Conservation (phyloP, 2,329 filamentous ascomycete species). For the Epichloe baconii region DNA sequence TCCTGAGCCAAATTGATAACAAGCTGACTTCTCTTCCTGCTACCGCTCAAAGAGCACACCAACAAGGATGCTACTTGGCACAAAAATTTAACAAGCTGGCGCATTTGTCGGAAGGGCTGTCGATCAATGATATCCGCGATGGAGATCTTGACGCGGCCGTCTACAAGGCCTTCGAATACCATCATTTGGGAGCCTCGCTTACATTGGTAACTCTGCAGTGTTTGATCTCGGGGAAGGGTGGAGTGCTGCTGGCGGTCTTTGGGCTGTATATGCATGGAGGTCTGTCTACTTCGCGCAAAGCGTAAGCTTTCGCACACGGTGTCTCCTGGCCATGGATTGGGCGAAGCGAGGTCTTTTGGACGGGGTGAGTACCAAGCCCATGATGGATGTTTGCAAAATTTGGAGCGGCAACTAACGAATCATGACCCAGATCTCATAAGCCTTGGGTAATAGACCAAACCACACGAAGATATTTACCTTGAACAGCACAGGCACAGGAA, state of each 20-base stretch:
- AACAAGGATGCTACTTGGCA: conserved; percentile 87
- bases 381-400: not conserved
- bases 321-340: conserved; percentile 96
- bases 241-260: conserved; percentile 67
- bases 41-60: conserved; percentile 89
- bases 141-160: conserved; percentile 85
- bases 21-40: conserved; percentile 91
- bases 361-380: conserved; percentile 52
- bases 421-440: conserved; percentile 35
- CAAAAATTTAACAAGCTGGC: conserved; percentile 90
- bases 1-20: conserved; percentile 82
- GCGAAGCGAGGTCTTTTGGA: conserved; percentile 91
- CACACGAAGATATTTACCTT: not conserved
- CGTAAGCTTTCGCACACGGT: conserved; percentile 79
- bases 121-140: conserved; percentile 68
- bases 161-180: conserved; percentile 91
- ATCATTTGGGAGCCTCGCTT: conserved; percentile 80
- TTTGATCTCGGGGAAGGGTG: conserved; percentile 76
- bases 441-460: conserved; percentile 22
- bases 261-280: conserved; percentile 93
- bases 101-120: conserved; percentile 59
- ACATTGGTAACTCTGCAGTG: conserved; percentile 90
- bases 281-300: conserved; percentile 96
- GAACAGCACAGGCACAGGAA: not conserved
- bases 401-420: not conserved